Base-by-base conservation (phyloP, 495 filamentous ascomycete species). In the Lophium mytilinum region DNA sequence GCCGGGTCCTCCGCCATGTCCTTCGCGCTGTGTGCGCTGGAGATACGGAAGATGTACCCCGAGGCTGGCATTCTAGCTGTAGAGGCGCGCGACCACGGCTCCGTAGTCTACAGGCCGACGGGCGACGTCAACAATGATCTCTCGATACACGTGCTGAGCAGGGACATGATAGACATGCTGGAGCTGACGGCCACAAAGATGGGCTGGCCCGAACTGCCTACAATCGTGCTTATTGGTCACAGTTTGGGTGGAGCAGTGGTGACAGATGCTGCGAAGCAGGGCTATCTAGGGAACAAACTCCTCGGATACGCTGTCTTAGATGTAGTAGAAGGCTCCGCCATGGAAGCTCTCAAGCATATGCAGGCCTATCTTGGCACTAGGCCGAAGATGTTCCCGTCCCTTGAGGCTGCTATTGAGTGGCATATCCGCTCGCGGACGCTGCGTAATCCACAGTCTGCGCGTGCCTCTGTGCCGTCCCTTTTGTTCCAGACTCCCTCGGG, bases 321-420 rank as follows among this genome's bases (percentile, higher is more conserved):
- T 70, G 90, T 99, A 9, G 93, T 99, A 35, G 93, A 99, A 74
- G 90, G 83, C 0, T 85, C 81, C 8, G 83, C 84, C 30, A 89
- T 99, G 68, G 93, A 97, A 68, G 93, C 93, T n/a, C 76, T 97
- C 37, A 85, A 88, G 71, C 88, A 85, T 66, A 99, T 99, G 94
- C 86, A 92, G 59, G 84, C 83, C 24, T 95, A 95, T 70, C 81
- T 99, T 15, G 81, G 84, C 0, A 91, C 83, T 12, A 81, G 93
- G n/a, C 93, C 94, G 7, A 75, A 75, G 14, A 79, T 81, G 7
- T 99, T 99, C 63, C 73, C 79, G 8, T 85, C 83, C 9, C 52
- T 95, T 19, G 72, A 82, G 37, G 82, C 88, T 4, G 94, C 83
- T 12, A 89, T 97, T 59, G 89, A 95, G 63, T 99, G 93, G 93